Conservation (phyloP, 1,284 basidiomycete species). For the Volvariella volvacea region DNA sequence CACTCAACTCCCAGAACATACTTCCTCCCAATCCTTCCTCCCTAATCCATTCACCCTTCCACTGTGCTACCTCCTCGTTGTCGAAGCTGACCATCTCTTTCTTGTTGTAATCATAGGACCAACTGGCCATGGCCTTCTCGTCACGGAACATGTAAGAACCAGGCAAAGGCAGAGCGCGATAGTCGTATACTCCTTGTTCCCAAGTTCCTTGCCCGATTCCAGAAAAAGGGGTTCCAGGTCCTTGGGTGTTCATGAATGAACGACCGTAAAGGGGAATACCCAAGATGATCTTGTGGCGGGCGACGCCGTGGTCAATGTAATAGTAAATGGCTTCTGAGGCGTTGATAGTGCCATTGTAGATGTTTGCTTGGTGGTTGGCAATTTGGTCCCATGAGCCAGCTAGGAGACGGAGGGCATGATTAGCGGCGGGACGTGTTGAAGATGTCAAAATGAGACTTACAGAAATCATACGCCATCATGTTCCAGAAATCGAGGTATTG, state of each 20-base stretch:
- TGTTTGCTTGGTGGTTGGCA: slow-evolving; percentile 85
- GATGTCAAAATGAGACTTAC: slow-evolving; percentile 33
- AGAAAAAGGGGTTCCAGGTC: slow-evolving; percentile 73
- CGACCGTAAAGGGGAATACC: slow-evolving; percentile 91
- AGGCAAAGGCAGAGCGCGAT: slow-evolving; percentile 69
- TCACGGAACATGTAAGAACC: slow-evolving; percentile 57
- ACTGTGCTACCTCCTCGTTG: slow-evolving; percentile 54
- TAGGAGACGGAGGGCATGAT: slow-evolving; percentile 24
- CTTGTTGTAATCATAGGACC: slow-evolving; percentile 63
- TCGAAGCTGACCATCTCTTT: slow-evolving; percentile 81
- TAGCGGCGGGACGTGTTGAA: slow-evolving; percentile 4
- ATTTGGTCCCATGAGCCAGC: slow-evolving; percentile 79
- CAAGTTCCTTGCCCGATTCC: slow-evolving; percentile 72
- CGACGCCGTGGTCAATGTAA: slow-evolving; percentile 71
- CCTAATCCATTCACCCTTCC: slow-evolving; percentile 74
- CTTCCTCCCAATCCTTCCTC: slow-evolving; percentile 68
- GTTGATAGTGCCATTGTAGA: slow-evolving; percentile 65
- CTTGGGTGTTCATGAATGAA: slow-evolving; percentile 82
- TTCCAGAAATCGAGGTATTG: slow-evolving; percentile 92
- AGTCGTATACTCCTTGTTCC: slow-evolving; percentile 81
- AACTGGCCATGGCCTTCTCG: slow-evolving; percentile 56
- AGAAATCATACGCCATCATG: slow-evolving; percentile 88
- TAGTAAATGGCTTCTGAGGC: slow-evolving; percentile 66
- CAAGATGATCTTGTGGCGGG: slow-evolving; percentile 77
- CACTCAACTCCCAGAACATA: slow-evolving; percentile 86